Conservation (phyloP, 1,139 yeast genomes). For the Kodamaea fungicola region DNA sequence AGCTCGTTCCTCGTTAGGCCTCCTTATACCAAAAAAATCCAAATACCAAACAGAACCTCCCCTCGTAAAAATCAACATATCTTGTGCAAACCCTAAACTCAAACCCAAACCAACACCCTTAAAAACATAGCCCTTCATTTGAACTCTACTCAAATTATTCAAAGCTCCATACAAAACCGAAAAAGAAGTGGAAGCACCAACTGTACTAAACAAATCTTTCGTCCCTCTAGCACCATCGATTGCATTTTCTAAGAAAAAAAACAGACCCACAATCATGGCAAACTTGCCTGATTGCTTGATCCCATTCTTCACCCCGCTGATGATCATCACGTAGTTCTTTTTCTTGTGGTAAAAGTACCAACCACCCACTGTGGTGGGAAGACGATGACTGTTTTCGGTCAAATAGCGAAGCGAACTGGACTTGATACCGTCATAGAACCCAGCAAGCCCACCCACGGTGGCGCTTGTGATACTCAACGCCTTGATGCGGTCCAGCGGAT, state of each 20-base stretch:
- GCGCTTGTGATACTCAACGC: constrained; percentile 39
- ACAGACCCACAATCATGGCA: constrained; percentile 44
- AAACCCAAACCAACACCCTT: constrained; percentile 60
- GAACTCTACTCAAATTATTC: constrained; percentile 44
- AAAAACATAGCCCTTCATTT: constrained; percentile 43
- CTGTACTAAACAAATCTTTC: constrained; percentile 61
- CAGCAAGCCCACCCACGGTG: constrained; percentile 56
- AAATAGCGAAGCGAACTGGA: constrained; percentile 57
- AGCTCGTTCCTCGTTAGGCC: constrained; percentile 8
- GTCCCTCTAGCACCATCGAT: constrained; percentile 50
- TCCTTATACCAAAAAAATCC: constrained; percentile 21
- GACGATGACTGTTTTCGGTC: constrained; percentile 79
- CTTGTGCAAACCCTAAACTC: constrained; percentile 62
- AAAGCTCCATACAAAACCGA: constrained; percentile 52
- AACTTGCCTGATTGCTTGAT: constrained; percentile 42
- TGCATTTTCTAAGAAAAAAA: constrained; percentile 60
- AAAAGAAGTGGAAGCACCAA: constrained; percentile 49
- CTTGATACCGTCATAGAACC: constrained; percentile 61
- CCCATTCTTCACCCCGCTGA: constrained; percentile 49
- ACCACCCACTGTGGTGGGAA: constrained; percentile 76
- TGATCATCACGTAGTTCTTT: constrained; percentile 71
- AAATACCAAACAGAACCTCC: constrained; percentile 69
- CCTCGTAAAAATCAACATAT: constrained; percentile 51
- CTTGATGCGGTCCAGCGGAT: constrained; percentile 33
- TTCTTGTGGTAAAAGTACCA: constrained; percentile 90